Base-by-base conservation (phyloP, 208 protist species). In the Jaenimonas drosophilae region DNA sequence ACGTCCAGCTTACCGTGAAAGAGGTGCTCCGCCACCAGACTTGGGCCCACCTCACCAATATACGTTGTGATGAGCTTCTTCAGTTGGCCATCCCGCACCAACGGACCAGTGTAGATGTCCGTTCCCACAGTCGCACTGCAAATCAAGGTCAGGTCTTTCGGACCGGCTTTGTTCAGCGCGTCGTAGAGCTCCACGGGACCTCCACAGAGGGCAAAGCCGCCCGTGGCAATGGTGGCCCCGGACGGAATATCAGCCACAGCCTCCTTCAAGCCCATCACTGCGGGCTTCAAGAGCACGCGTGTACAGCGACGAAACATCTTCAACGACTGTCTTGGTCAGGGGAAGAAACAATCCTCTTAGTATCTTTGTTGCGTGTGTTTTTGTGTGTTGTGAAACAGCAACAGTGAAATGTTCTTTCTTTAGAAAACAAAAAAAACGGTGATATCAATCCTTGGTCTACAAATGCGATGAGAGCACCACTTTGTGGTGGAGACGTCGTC, bases 121-220 rank as follows among this genome's bases (percentile, higher is more conserved):
- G 79, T 59, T 6, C 96, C 77, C 0, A 78, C 79, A 45, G 63
- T 59, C 50, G 96, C 97, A 37, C 92, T 91, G 25, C 30, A 59
- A 20, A 95, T 89, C 16, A 92, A 45, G 5, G 85, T 96, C 4
- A 97, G 71, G 39, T 95, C 49, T 21, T 84, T 87, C 3, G 48
- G 49, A 2, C 60, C 64, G 0, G 12, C 43, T 3, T 47, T 55
- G 31, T 73, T 52, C 7, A 97, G 23, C 11, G 70, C 92, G 20
- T 45, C 42, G 27, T 96, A 84, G 0, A 95, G 70, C 20, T 79
- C 76, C 47, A 96, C 77, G 23, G 91, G 83, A 19, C 90, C 80
- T 27, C 91, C 94, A 58, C 82, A 96, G 1, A 96, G 40, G 2
- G 91, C 90, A 62, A 97, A 97, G 24, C 93, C 91, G 42, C 91